phyloP scores from a whole-genome alignment of 177 flowering plant genomes.

The Vitis hybrid region DNA sequence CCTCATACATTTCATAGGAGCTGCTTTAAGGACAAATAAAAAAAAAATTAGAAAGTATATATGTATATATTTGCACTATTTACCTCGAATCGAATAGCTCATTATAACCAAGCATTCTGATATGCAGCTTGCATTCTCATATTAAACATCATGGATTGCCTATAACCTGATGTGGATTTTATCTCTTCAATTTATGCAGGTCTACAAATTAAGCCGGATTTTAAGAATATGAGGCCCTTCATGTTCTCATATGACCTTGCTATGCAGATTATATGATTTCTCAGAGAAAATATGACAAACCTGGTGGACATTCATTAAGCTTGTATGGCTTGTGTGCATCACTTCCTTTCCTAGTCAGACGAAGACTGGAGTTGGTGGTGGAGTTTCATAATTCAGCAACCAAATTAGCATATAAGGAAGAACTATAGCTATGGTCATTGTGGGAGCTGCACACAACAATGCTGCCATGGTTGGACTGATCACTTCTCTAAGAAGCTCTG shows the following conservation, averaged over 20 bases:
- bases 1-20: too few species aligned
- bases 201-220: conserved; percentile 68
- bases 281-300: not conserved
- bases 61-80: too few species aligned
- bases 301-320: not conserved
- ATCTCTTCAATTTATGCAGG: conserved; percentile 36
- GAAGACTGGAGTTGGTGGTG: not conserved
- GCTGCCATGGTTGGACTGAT: too few species aligned
- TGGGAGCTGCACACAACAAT: too few species aligned
- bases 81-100: too few species aligned
- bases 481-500: too few species aligned
- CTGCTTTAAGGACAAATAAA: too few species aligned
- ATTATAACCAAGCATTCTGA: too few species aligned
- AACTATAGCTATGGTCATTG: not conserved
- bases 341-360: not conserved
- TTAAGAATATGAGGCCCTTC: conserved; percentile 40
- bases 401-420: not conserved
- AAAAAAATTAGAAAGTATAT: too few species aligned
- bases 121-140: too few species aligned
- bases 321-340: not conserved
- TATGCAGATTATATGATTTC: not conserved
- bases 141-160: too few species aligned
- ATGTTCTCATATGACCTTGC: not conserved
- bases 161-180: not conserved
- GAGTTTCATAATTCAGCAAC: not conserved